These are phyloP conservation scores for Dactylella cylindrospora DNA, from an alignment of 2,329 filamentous ascomycete species.

Conservation along the genomic window DNA sequence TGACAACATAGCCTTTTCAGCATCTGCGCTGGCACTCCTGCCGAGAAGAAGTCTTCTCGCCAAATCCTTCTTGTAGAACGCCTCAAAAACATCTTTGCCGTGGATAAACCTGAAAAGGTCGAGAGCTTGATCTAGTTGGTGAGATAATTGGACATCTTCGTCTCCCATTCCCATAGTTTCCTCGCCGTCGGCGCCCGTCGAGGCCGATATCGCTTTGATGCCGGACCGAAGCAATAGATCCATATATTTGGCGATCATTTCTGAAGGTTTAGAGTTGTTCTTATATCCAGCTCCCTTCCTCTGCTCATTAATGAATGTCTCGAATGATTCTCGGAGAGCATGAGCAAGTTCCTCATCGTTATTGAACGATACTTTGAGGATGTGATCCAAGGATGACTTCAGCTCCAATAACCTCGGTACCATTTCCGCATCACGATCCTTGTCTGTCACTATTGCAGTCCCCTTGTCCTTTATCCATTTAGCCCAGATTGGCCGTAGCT, in stretches of 20 bases:
- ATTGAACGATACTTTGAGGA: conserved; percentile 74
- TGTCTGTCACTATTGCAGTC: conserved; percentile 75
- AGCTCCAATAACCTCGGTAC: conserved; percentile 77
- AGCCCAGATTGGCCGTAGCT: conserved; percentile 72
- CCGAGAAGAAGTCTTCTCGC: conserved; percentile 87
- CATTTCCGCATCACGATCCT: conserved; percentile 78
- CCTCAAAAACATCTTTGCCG: conserved; percentile 96
- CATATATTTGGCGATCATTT: conserved; percentile 98
- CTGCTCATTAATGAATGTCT: conserved; percentile 85
- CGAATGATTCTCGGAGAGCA: conserved; percentile 79
- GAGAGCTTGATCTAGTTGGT: conserved; percentile 86
- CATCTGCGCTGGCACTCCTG: conserved; percentile 88
- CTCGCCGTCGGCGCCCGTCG: conserved; percentile 61
- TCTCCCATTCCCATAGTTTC: conserved; percentile 68
- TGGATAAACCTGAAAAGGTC: conserved; percentile 96
- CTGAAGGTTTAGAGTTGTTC: conserved; percentile 88
- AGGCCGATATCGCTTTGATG: conserved; percentile 70
- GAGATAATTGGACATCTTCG: conserved; percentile 87
- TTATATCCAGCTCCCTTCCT: conserved; percentile 74
- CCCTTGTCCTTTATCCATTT: conserved; percentile 77
- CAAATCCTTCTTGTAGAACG: conserved; percentile 98
- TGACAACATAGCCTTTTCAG: conserved; percentile 90
- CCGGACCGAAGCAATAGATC: conserved; percentile 86
- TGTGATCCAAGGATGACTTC: conserved; percentile 74
- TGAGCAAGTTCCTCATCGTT: conserved; percentile 76